Evolutionary conservation across 768 basidiomycete species (phyloP), one percentile per base, ranked within the genome.

Genomic region (Auriculariales sp.): DNA sequence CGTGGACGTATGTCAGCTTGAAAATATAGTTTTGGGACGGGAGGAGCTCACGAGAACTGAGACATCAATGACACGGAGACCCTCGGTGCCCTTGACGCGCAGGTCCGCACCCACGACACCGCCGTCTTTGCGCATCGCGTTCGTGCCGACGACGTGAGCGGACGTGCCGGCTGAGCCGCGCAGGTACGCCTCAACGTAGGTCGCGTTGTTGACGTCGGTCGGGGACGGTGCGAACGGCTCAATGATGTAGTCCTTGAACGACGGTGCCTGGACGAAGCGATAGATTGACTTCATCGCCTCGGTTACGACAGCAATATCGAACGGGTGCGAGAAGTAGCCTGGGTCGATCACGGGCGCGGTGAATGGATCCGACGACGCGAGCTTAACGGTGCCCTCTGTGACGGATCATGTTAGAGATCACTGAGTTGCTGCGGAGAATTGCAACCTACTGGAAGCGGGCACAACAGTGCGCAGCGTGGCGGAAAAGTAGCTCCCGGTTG

Each of bases 51-150:
- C 31, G 30, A 50, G 33, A 49, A 54, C 47, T 28, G 48, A 50
- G 6, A 57, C 55, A 35, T 66, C 65, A 47, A 61, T 56, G 28
- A 68, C 66, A 44, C 73, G 61, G 27, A 75, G 56, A 49, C 69
- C 68, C 30, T 50, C 46, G 12, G 69, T 61, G 15, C 72, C 73
- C 53, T 75, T 67, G 1, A 76, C 72, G 11, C 58, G 54, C 24
- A 71, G 55, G 33, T 65, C 57, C 29, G 62, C 60, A 55, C 71
- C 68, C 46, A 75, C 70, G 4, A 73, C 72, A 35, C 73, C 74
- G 10, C 53, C 57, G 25, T 56, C 54, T 4, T 66, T 63, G 31
- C 68, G 58, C 71, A 77, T 74, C 1, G 68, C 57, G 47, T 65
- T 66, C 3, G 71, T 69, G 9, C 70, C 59, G n/a, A 57, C 48